Conservation (phyloP, 768 basidiomycete species). For the Mrakia blollopis region DNA sequence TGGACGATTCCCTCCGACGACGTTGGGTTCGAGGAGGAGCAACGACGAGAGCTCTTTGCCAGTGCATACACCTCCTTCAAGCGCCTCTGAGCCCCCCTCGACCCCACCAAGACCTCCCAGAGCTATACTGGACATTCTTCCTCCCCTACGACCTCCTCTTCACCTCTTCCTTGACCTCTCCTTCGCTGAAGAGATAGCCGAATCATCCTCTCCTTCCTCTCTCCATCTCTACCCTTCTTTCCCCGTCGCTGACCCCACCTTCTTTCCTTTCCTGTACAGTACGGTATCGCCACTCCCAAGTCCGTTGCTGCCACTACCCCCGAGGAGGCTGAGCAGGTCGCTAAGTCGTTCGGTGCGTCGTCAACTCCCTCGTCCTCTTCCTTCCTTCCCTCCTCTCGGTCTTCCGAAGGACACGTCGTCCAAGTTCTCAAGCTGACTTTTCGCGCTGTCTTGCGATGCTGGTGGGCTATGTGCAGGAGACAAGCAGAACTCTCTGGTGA, state of each 20-base stretch:
- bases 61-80: no score
- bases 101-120: not conserved
- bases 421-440: no score
- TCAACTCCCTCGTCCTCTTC: not conserved
- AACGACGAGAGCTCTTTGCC: no score
- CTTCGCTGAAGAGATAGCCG: not conserved
- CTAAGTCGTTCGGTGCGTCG: conserved; percentile 73
- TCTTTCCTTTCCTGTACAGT: conserved; percentile 52
- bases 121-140: not conserved
- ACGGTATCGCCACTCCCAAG: conserved; percentile 92
- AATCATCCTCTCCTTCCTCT: not conserved
- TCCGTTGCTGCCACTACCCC: conserved; percentile 79
- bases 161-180: not conserved
- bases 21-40: no score
- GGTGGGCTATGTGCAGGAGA: not conserved
- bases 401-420: not conserved
- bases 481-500: conserved; percentile 73
- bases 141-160: not conserved
- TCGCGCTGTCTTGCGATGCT: not conserved
- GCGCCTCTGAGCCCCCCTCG: not conserved
- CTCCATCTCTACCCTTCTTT: not conserved
- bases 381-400: not conserved
- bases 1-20: no score
- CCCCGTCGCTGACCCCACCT: conserved; percentile 13
- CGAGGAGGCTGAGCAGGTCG: conserved; percentile 82